phyloP scores from a whole-genome alignment of 2,329 filamentous ascomycete species.

The Fusarium circinatum region DNA sequence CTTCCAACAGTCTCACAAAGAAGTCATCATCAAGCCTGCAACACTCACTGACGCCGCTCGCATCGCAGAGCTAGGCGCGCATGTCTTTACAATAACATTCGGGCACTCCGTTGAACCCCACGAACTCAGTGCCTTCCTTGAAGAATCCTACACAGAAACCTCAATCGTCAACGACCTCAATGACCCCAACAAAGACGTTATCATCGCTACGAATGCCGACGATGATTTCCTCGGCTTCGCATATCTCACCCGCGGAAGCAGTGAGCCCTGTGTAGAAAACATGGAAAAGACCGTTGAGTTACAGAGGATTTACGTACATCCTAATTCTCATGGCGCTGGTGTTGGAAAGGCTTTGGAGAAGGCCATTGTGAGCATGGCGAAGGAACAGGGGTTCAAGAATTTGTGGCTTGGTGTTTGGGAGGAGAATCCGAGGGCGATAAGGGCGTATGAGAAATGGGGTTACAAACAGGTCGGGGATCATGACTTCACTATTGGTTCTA shows the following conservation, averaged over 20 bases:
- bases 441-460: conserved; percentile 54
- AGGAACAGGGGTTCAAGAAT: conserved; percentile 49
- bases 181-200: conserved; percentile 40
- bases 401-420: conserved; percentile 62
- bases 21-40: conserved; percentile 11
- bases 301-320: conserved; percentile 56
- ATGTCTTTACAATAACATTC: conserved; percentile 54
- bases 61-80: conserved; percentile 49
- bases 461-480: conserved; percentile 54
- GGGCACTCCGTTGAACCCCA: conserved; percentile 53
- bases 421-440: conserved; percentile 53
- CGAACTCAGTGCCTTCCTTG: conserved; percentile 52
- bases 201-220: conserved; percentile 35
- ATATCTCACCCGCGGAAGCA: conserved; percentile 50
- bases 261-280: conserved; percentile 51
- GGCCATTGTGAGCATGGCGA: conserved; percentile 48
- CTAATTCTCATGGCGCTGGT: conserved; percentile 50
- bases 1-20: neutral
- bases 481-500: conserved; percentile 54
- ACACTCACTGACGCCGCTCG: neutral
- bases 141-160: conserved; percentile 50
- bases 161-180: conserved; percentile 43
- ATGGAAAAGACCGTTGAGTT: conserved; percentile 51
- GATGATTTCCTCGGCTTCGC: conserved; percentile 53
- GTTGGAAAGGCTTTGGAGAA: conserved; percentile 50